These are phyloP conservation scores for Croton laevigatus DNA, from an alignment of 441 rosid genomes.

Conservation along the genomic window DNA sequence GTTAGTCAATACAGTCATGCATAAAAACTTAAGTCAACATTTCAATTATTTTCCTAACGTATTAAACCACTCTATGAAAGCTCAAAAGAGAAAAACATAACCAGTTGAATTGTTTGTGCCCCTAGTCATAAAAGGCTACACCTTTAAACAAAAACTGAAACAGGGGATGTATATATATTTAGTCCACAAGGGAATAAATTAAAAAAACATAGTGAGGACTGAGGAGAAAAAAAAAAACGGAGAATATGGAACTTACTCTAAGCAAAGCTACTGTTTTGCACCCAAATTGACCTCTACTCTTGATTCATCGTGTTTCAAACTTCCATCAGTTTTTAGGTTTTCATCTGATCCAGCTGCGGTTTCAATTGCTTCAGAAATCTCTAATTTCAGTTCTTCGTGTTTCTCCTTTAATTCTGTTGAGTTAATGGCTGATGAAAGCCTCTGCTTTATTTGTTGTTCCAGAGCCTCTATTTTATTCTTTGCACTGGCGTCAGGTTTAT, in stretches of 20 bases:
- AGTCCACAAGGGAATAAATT: neutral
- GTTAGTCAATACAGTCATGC: neutral
- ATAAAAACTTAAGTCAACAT: neutral
- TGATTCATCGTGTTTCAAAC: conserved; percentile 18
- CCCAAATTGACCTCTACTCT: conserved; percentile 49
- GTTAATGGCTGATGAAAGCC: conserved; percentile 47
- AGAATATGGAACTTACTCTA: conserved; percentile 31
- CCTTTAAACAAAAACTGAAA: neutral
- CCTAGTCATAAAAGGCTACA: neutral
- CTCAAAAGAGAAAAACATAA: neutral
- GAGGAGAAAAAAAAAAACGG: neutral
- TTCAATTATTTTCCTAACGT: neutral
- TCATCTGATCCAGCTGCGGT: conserved; percentile 30
- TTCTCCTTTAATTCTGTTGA: conserved; percentile 51
- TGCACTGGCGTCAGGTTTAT: conserved; percentile 37
- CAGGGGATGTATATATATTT: conserved; percentile 1
- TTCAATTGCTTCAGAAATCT: conserved; percentile 42
- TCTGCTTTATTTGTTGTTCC: conserved; percentile 57
- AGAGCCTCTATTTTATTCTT: conserved; percentile 53
- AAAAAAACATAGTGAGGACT: no score
- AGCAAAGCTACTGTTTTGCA: conserved; percentile 48
- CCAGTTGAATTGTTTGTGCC: neutral
- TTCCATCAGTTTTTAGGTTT: conserved; percentile 22
- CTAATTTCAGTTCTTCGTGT: conserved; percentile 46
- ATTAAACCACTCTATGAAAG: neutral